phyloP scores from a whole-genome alignment of 139 green algal species.

The Coccomyxa sp. region DNA sequence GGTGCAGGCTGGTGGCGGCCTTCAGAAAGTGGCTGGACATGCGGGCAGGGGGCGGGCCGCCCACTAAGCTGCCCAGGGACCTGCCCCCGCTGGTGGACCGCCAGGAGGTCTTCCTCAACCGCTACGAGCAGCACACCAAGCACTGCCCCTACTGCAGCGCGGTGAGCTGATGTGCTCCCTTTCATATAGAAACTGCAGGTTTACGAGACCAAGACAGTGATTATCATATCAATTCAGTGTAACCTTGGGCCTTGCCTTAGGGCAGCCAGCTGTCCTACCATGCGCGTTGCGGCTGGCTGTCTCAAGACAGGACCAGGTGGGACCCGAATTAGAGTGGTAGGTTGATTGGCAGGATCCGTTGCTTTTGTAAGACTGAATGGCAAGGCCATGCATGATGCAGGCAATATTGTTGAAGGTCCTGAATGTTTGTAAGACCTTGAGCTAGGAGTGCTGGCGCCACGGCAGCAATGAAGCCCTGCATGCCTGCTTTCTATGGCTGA shows the following conservation, averaged over 20 bases:
- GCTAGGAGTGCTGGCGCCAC: background rate
- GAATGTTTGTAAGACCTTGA: background rate
- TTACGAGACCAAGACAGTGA: background rate
- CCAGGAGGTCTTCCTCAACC: slow-evolving; percentile 15
- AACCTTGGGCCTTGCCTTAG: background rate
- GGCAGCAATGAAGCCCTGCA: background rate
- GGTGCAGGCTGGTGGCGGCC: slow-evolving; percentile 2
- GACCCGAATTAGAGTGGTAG: no score
- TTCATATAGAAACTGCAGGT: background rate
- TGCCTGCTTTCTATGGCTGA: background rate
- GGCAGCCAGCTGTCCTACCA: background rate
- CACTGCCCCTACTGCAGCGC: slow-evolving; percentile 14
- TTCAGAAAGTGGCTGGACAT: slow-evolving; percentile 11
- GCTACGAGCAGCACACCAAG: slow-evolving; percentile 22
- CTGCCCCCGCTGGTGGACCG: background rate
- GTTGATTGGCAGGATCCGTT: no score
- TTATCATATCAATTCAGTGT: background rate
- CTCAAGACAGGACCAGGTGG: no score
- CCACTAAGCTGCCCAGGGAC: background rate
- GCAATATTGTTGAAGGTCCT: background rate
- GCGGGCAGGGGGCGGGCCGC: background rate
- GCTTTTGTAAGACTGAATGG: background rate
- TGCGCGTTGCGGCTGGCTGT: no score
- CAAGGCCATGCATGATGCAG: background rate
- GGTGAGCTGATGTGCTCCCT: background rate